Base-by-base conservation (phyloP, 2,329 filamentous ascomycete genomes). In the Rosellinia necatrix region DNA sequence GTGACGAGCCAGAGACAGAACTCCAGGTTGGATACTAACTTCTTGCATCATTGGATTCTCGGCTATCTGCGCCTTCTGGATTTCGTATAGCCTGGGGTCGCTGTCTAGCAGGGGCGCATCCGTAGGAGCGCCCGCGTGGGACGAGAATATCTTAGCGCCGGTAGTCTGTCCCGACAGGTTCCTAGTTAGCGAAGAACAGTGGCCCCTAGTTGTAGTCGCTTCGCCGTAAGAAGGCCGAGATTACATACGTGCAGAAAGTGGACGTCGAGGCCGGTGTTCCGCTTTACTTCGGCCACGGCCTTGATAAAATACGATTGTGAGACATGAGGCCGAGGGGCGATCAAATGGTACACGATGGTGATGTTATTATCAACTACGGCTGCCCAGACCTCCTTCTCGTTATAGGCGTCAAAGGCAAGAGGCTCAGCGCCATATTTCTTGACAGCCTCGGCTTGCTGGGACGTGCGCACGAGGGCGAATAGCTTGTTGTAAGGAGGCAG, bases 101-200 rank as follows among this genome's bases (percentile, higher is more conserved):
- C 71, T 74, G 55, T 83, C 80, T 3, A 72, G 54, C 0, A 83
- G 57, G 0, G 70, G 70, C 7, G 66, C 55, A 53, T 79, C 73
- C 0, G 71, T 76, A 0, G 77, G 76, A 4, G 74, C 69, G 0
- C 75, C 78, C 0, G 74, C 74, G 63, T 79, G 76, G 24, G 68
- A 72, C 12, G 78, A 80, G 63, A 83, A 82, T 3, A 79, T 61
- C 67, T 83, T 84, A 21, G 80, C 80, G 0, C 81, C 81, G 2
- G 68, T 74, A 0, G 80, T 82, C 71, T 77, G 35, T 6, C 25
- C 29, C 27, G 12, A 12, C 8, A 32, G n/a, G n/a, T 3, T 44
- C 21, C 6, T n/a, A n/a, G 30, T 54, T 42, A 56, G 42, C 6
- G 10, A 38, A 29, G n/a, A n/a, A n/a, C n/a, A n/a, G n/a, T n/a